These are phyloP conservation scores for Trichophyton benhamiae DNA, from an alignment of 2,329 filamentous ascomycete genomes.

Conservation along the genomic window DNA sequence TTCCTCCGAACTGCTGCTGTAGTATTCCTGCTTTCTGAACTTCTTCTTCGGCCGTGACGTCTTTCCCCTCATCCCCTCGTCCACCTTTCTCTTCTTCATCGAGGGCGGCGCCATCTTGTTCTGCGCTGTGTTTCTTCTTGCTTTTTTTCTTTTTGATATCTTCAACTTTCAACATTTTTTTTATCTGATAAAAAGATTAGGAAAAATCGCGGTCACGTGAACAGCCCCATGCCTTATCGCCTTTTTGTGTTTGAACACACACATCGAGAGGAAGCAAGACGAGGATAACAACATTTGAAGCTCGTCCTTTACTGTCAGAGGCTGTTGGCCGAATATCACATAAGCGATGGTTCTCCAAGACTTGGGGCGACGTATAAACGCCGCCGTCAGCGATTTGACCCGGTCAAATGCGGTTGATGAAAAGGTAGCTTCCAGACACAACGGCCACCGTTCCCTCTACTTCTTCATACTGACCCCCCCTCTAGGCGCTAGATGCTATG, in stretches of 20 bases:
- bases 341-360: constrained; percentile 91
- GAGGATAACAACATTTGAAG: neutral
- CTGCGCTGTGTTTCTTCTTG: neutral
- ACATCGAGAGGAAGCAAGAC: neutral
- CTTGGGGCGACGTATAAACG: constrained; percentile 94
- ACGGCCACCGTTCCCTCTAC: neutral
- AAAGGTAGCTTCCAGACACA: constrained; percentile 48
- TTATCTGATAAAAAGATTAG: neutral
- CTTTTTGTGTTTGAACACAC: neutral
- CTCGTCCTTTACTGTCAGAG: neutral
- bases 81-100: constrained; percentile 45
- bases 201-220: neutral
- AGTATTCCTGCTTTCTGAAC: constrained; percentile 50
- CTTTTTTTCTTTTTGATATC: neutral
- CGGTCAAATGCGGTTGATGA: constrained; percentile 88
- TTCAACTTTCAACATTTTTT: neutral
- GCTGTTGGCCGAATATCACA: neutral
- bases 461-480: constrained; percentile 11
- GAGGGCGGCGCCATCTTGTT: constrained; percentile 28
- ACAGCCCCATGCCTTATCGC: neutral
- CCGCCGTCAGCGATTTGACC: constrained; percentile 86
- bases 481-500: constrained; percentile 88
- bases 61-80: constrained; percentile 46
- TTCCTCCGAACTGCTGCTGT: constrained; percentile 52
- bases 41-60: constrained; percentile 43